Conservation (phyloP, 2,329 filamentous ascomycete genomes). For the Monosporascus sp. region DNA sequence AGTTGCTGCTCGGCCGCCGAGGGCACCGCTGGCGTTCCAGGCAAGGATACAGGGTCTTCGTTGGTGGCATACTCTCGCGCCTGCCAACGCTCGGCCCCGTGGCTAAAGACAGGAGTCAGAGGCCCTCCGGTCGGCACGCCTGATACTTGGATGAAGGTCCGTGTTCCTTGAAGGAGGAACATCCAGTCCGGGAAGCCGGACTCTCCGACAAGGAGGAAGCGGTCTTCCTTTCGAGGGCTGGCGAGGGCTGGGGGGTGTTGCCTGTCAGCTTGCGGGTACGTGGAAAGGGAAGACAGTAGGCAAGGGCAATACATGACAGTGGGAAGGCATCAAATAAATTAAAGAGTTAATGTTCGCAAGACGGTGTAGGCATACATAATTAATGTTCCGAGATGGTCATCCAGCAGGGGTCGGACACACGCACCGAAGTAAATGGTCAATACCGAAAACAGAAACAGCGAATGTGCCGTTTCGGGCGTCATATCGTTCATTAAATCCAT, state of each 20-base stretch:
- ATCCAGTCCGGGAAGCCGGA: slow-evolving; percentile 20
- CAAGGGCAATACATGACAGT: no score
- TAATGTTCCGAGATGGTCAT: no score
- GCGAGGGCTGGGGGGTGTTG: slow-evolving; percentile 2
- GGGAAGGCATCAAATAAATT: no score
- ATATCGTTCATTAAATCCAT: slow-evolving; percentile 4
- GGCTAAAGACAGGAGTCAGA: slow-evolving; percentile 6
- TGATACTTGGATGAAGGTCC: slow-evolving; percentile 2
- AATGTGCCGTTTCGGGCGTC: slow-evolving; percentile 1
- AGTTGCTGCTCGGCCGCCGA: no score
- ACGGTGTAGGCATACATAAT: no score
- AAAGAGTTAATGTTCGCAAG: no score
- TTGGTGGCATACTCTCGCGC: not conserved
- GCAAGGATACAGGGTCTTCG: not conserved
- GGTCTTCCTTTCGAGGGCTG: slow-evolving; percentile 7
- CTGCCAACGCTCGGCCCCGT: slow-evolving; percentile 2
- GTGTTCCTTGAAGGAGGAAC: slow-evolving; percentile 12
- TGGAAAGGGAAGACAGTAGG: no score
- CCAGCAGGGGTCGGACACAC: no score
- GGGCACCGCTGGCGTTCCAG: not conserved
- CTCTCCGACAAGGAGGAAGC: slow-evolving; percentile 8
- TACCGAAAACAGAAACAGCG: slow-evolving; percentile 11
- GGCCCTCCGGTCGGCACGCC: not conserved
- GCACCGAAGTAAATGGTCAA: slow-evolving; percentile 10
- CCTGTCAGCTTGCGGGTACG: no score